Evolutionary conservation across 129 eudicot genomes (phyloP).

Genomic region (Cynara cardunculus): DNA sequence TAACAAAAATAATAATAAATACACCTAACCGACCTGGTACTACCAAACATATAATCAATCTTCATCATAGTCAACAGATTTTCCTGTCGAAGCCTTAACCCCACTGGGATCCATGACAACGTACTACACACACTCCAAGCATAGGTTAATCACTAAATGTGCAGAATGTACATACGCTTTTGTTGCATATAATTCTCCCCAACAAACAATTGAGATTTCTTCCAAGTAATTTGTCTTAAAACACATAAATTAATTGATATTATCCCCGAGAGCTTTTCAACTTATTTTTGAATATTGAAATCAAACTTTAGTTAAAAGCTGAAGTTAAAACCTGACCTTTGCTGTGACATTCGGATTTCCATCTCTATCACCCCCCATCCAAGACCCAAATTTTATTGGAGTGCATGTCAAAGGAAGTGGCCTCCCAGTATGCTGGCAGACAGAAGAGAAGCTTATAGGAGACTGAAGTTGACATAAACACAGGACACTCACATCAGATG

Average conservation of each 20-base stretch:
- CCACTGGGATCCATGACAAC: not conserved
- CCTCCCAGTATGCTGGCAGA: constrained; percentile 79
- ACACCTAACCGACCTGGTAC: too few relatives aligned
- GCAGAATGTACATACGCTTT: not conserved
- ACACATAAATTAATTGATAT: not conserved
- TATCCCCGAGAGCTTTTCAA: not conserved
- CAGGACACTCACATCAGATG: not conserved
- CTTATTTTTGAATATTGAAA: not conserved
- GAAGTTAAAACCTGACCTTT: constrained; percentile 45
- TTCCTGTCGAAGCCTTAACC: not conserved
- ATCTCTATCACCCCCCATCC: constrained; percentile 99
- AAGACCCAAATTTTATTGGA: constrained; percentile 91
- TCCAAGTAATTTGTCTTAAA: not conserved
- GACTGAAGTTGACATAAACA: not conserved
- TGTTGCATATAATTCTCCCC: not conserved
- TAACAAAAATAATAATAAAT: too few relatives aligned
- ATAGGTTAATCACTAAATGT: not conserved
- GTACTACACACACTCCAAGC: not conserved
- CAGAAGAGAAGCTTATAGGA: not conserved
- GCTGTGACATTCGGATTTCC: constrained; percentile 99
- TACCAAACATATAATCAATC: not conserved
- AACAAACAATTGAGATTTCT: not conserved
- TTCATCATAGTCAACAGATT: not conserved
- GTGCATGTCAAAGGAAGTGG: constrained; percentile 96
- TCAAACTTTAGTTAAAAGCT: not conserved